Percentiles rank a stretch among this genome's conserved stretches.
phyloP scores from a whole-genome alignment of 2,329 filamentous ascomycete genomes.

The Botrytis fragariae region DNA sequence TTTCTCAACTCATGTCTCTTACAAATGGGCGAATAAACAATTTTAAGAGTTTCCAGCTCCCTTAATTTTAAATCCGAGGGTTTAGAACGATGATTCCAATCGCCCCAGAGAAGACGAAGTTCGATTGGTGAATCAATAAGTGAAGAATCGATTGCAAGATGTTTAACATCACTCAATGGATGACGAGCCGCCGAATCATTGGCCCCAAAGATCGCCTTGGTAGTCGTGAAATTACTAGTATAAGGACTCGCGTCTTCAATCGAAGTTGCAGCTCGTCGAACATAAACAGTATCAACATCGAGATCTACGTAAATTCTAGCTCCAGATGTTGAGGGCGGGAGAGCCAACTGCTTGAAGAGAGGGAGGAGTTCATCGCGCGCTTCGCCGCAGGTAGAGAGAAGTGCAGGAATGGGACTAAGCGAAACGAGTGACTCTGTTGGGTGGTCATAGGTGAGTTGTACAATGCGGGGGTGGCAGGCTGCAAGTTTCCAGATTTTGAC shows the following conservation, averaged over 20 bases:
- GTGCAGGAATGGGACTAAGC: constrained; percentile 10
- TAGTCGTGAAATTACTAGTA: constrained; percentile 4
- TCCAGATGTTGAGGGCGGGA: neutral
- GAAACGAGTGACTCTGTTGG: constrained; percentile 3
- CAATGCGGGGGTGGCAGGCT: neutral
- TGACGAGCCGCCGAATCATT: neutral
- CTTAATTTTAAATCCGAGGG: neutral
- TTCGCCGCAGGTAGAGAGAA: constrained; percentile 8
- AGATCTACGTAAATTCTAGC: constrained; percentile 3
- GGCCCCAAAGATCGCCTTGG: constrained; percentile 9
- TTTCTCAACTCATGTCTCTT: neutral
- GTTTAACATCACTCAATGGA: neutral
- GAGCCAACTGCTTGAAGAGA: neutral
- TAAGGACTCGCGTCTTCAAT: constrained; percentile 5
- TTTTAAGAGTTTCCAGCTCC: constrained; percentile 2
- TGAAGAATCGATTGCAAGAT: constrained; percentile 9
- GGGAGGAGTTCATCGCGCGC: neutral
- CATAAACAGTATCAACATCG: constrained; percentile 6
- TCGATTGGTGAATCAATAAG: constrained; percentile 11
- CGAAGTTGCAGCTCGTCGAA: constrained; percentile 7
- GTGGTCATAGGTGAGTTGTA: constrained; percentile 12
- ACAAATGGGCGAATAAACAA: constrained; percentile 9
- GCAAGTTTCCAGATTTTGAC: constrained; percentile 12
- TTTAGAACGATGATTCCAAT: neutral
- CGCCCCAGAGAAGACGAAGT: constrained; percentile 11